Evolutionary conservation across 2,329 filamentous ascomycete genomes (phyloP).

Genomic region (Penicillium sp.): DNA sequence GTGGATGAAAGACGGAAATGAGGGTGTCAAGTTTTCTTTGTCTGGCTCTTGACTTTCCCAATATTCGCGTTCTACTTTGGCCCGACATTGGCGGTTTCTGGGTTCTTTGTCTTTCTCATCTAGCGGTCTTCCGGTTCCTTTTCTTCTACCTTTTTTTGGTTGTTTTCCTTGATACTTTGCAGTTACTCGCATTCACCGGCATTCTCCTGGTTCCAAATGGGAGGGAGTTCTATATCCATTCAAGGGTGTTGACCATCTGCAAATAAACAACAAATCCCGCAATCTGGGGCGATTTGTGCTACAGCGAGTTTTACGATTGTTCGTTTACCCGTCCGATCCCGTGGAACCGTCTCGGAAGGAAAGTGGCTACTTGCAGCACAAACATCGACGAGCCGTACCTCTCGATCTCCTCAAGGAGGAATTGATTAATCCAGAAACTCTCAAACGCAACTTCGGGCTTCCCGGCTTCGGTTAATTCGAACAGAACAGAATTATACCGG

Average conservation of each 20-base stretch:
- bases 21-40: no score
- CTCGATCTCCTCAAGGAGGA: no score
- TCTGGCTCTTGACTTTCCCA: no score
- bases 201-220: no score
- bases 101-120: neutral
- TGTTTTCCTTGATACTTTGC: conserved; percentile 2
- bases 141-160: no score
- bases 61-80: no score
- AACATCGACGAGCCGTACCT: neutral
- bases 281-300: neutral
- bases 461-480: no score
- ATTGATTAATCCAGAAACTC: no score
- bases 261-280: neutral
- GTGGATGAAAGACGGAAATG: conserved; percentile 19
- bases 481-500: no score
- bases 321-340: neutral
- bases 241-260: neutral
- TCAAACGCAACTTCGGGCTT: no score
- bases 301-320: neutral
- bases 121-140: conserved; percentile 10
- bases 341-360: neutral
- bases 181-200: conserved; percentile 10
- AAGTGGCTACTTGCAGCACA: neutral
- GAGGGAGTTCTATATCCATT: neutral
- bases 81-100: neutral